Conservation (phyloP, 352 stramenopile genomes). For the Phytopythium oedochilum region DNA sequence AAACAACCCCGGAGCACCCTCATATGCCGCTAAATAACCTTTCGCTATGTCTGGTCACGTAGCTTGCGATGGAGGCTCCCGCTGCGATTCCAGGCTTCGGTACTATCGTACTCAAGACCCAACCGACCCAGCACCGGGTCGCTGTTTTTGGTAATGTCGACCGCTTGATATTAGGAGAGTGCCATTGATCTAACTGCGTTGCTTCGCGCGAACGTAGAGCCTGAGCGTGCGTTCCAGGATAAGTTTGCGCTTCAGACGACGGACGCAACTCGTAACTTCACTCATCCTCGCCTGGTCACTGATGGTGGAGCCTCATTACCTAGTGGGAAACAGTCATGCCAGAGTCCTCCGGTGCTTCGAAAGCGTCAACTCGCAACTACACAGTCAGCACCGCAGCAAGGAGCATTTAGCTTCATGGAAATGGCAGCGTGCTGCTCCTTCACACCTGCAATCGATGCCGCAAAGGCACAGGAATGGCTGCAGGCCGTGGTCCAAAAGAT, state of each 20-base stretch:
- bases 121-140: constrained; percentile 53
- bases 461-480: constrained; percentile 60
- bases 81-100: constrained; percentile 70
- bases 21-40: too few species aligned
- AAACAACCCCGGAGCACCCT: too few species aligned
- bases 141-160: constrained; percentile 45
- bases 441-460: constrained; percentile 21
- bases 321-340: not conserved
- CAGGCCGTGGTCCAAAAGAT: constrained; percentile 47
- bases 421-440: constrained; percentile 63
- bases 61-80: constrained; percentile 72
- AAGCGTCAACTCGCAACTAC: not conserved
- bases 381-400: not conserved
- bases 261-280: not conserved
- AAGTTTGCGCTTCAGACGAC: constrained; percentile 35
- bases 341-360: not conserved
- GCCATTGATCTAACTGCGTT: not conserved
- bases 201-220: constrained; percentile 23
- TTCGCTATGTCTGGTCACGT: too few species aligned
- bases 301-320: not conserved
- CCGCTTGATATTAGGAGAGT: not conserved
- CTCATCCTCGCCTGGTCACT: not conserved
- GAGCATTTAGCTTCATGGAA: constrained; percentile 54
- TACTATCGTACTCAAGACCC: constrained; percentile 39
- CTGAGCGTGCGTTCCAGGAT: constrained; percentile 46